These are phyloP conservation scores for Penicillium occitanis DNA, from an alignment of 2,329 filamentous ascomycete species.

Conservation along the genomic window DNA sequence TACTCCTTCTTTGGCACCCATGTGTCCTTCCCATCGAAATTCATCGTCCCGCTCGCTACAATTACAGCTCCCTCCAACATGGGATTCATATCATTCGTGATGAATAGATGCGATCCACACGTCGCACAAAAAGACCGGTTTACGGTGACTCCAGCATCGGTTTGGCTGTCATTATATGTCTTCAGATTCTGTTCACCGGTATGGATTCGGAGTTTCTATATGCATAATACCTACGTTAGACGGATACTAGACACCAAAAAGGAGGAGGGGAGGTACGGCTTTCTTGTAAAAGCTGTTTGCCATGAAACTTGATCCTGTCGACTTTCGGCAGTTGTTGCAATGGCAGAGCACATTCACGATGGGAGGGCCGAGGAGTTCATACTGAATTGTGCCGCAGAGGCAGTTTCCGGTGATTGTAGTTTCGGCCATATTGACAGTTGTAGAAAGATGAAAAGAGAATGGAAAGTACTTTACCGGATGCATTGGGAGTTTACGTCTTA, in stretches of 20 bases:
- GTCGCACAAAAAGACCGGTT: background rate
- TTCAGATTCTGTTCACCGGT: background rate
- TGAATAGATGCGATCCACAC: constrained; percentile 8
- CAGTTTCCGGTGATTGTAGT: constrained; percentile 3
- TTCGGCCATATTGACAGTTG: background rate
- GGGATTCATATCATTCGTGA: constrained; percentile 3
- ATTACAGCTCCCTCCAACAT: background rate
- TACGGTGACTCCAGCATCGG: background rate
- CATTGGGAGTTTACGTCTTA: background rate
- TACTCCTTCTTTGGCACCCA: constrained; percentile 9
- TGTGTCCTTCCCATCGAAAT: background rate
- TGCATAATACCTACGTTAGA: background rate
- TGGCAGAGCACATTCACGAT: constrained; percentile 23
- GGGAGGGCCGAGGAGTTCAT: constrained; percentile 7
- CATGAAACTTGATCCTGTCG: constrained; percentile 11
- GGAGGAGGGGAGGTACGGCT: background rate
- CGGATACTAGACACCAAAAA: background rate
- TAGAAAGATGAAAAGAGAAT: background rate
- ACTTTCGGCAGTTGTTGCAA: constrained; percentile 15
- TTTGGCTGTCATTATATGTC: constrained; percentile 8
- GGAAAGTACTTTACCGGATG: background rate
- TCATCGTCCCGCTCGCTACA: constrained; percentile 13
- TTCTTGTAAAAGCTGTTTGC: constrained; percentile 15
- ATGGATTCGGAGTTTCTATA: constrained; percentile 1
- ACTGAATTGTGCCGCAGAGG: constrained; percentile 14